phyloP scores from a whole-genome alignment of 1,139 yeast species.

The Waltiozyma sp. region DNA sequence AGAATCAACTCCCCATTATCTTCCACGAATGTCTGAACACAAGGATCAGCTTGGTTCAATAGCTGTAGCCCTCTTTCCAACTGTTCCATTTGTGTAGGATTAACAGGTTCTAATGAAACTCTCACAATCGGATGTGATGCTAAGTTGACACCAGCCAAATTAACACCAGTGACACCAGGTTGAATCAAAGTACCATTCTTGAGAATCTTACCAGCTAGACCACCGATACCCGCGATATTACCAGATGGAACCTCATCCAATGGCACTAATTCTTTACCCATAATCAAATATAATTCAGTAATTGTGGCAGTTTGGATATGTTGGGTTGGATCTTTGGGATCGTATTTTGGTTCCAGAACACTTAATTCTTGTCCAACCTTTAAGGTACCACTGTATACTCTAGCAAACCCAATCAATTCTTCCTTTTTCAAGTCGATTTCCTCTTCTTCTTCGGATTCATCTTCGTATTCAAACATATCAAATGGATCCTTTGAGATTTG shows the following conservation, averaged over 20 bases:
- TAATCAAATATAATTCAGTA: constrained; percentile 64
- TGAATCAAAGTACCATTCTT: constrained; percentile 77
- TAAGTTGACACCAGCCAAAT: constrained; percentile 58
- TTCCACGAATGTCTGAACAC: constrained; percentile 75
- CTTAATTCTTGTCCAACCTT: constrained; percentile 62
- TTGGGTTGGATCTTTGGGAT: constrained; percentile 55
- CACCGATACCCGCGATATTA: constrained; percentile 88
- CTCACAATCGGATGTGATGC: constrained; percentile 80
- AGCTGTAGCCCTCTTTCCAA: constrained; percentile 71
- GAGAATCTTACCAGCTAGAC: constrained; percentile 69
- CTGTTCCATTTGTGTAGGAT: constrained; percentile 67
- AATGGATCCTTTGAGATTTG: constrained; percentile 21
- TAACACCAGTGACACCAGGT: constrained; percentile 41
- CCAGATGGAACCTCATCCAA: constrained; percentile 86
- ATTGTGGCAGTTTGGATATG: constrained; percentile 45
- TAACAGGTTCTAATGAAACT: constrained; percentile 88
- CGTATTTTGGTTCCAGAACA: constrained; percentile 79
- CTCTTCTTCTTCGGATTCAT: constrained; percentile 32
- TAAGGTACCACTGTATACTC: constrained; percentile 80
- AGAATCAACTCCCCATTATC: constrained; percentile 87
- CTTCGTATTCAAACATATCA: constrained; percentile 22
- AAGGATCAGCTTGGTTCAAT: constrained; percentile 84
- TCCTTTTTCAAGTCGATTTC: constrained; percentile 42
- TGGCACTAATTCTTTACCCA: constrained; percentile 86
- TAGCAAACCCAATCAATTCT: constrained; percentile 73